Evolutionary conservation across 2,329 filamentous ascomycete species (phyloP).

Genomic region (Fusarium bulbicola): DNA sequence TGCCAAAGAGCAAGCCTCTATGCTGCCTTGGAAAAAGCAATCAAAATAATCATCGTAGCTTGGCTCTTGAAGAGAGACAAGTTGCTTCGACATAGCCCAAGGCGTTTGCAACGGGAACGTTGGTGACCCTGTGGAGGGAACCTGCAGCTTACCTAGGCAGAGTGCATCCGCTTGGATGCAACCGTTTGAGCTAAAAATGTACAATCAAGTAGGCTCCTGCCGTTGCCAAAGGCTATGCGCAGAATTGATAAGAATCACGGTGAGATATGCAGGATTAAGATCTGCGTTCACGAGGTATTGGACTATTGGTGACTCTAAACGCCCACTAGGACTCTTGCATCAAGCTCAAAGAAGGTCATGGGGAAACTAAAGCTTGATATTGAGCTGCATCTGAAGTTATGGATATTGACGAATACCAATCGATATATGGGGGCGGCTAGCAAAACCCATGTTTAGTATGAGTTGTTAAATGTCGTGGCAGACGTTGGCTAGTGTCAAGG

Average conservation of each 20-base stretch:
- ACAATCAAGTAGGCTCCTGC: neutral
- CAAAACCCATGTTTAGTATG: constrained; percentile 17
- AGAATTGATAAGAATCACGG: constrained; percentile 6
- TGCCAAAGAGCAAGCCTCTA: neutral
- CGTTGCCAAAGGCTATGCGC: neutral
- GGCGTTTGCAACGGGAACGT: neutral
- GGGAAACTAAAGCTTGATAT: constrained; percentile 17
- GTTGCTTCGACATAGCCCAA: neutral
- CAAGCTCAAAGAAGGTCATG: constrained; percentile 21
- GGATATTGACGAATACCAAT: constrained; percentile 11
- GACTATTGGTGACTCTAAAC: neutral
- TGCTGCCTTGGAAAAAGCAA: neutral
- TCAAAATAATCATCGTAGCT: neutral
- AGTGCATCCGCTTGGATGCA: constrained; percentile 3
- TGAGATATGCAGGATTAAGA: constrained; percentile 22
- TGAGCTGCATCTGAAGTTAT: constrained; percentile 15
- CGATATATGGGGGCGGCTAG: neutral
- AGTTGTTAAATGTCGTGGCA: constrained; percentile 29
- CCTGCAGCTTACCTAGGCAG: constrained; percentile 3
- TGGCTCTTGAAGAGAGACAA: neutral
- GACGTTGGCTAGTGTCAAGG: constrained; percentile 11
- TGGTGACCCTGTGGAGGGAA: neutral
- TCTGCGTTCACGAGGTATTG: constrained; percentile 20
- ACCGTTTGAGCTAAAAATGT: neutral
- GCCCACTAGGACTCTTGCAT: constrained; percentile 7